Conservation (phyloP, 179 eudicot genomes). For the Spergularia azorica region DNA sequence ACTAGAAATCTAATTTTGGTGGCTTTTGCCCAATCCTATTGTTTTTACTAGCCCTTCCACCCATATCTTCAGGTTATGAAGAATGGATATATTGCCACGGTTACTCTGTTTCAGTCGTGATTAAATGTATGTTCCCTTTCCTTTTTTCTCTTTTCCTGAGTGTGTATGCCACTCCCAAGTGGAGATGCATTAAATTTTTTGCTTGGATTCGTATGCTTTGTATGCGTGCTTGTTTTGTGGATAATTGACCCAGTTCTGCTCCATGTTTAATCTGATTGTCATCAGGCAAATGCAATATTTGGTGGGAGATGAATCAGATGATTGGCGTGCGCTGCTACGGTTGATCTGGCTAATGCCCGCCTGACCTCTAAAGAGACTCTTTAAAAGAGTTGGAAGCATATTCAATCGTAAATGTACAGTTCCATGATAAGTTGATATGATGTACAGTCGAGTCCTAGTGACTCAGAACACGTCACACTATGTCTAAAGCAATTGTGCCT, state of each 20-base stretch:
- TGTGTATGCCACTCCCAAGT: too few relatives aligned
- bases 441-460: constrained; percentile 18
- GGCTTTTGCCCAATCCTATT: neutral
- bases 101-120: constrained; percentile 87
- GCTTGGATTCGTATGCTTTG: too few relatives aligned
- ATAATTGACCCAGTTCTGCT: neutral
- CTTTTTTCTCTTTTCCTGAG: too few relatives aligned
- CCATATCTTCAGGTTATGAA: constrained; percentile 75
- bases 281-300: neutral
- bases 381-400: constrained; percentile 11
- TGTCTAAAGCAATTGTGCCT: constrained; percentile 7
- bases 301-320: too few relatives aligned
- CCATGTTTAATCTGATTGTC: neutral
- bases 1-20: neutral
- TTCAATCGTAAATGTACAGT: constrained; percentile 26
- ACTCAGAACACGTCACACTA: neutral
- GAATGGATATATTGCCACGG: constrained; percentile 89
- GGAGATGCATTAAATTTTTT: too few relatives aligned
- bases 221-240: neutral
- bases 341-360: constrained; percentile 14
- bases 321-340: neutral
- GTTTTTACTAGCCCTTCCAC: constrained; percentile 6
- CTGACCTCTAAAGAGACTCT: too few relatives aligned
- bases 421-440: neutral
- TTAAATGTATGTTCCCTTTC: constrained; percentile 24